Conservation (phyloP, 371 early-diverging fungal species). For the Rhizopus arrhizus region DNA sequence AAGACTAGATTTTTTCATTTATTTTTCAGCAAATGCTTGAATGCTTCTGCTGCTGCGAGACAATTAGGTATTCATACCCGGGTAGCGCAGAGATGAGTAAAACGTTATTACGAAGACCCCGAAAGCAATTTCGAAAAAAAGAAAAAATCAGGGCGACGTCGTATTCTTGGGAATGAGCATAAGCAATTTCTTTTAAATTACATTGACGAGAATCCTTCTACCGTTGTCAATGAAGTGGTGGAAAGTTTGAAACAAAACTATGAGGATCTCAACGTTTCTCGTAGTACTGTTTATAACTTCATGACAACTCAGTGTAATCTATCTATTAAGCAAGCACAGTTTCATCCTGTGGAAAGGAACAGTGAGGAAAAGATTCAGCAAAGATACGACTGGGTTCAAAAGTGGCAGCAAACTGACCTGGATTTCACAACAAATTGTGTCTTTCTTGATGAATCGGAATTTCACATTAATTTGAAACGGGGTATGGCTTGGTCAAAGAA, state of each 20-base stretch:
- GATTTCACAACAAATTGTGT: constrained; percentile 23
- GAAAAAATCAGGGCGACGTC: too few species aligned
- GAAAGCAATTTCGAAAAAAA: too few species aligned
- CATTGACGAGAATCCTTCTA: constrained; percentile 23
- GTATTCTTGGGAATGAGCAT: too few species aligned
- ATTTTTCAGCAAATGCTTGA: constrained; percentile 19
- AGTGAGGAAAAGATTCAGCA: constrained; percentile 27
- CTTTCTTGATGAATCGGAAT: constrained; percentile 25
- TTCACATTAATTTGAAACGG: constrained; percentile 24
- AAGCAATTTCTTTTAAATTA: too few species aligned
- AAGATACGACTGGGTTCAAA: constrained; percentile 32
- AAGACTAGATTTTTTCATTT: constrained; percentile 28
- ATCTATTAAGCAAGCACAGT: constrained; percentile 21
- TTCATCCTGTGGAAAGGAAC: constrained; percentile 14
- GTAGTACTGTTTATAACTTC: constrained; percentile 25
- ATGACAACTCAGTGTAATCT: constrained; percentile 26
- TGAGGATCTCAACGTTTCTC: constrained; percentile 24
- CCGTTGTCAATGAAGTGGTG: constrained; percentile 23
- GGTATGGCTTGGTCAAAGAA: constrained; percentile 30
- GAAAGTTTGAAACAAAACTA: constrained; percentile 20
- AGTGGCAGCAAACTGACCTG: constrained; percentile 31
- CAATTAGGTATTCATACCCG: constrained; percentile 9
- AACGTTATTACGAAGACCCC: too few species aligned
- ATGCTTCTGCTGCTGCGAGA: constrained; percentile 15
- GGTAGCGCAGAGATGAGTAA: constrained; percentile 14